These are phyloP conservation scores for Nigrospora osmanthi DNA, from an alignment of 2,329 filamentous ascomycete genomes.

Conservation along the genomic window DNA sequence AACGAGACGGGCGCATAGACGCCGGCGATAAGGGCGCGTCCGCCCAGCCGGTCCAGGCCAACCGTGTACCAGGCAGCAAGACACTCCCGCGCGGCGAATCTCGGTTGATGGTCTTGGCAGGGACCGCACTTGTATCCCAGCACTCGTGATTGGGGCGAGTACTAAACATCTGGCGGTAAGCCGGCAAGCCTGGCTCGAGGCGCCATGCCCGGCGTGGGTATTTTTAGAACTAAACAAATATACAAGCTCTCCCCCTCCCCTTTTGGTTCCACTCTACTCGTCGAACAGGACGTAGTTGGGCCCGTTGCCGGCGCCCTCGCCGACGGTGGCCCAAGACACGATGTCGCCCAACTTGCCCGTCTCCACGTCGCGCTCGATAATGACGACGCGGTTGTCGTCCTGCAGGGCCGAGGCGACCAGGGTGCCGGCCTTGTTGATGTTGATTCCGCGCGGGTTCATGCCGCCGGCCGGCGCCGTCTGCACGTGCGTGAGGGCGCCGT, in stretches of 20 bases:
- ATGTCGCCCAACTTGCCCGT: conserved; percentile 49
- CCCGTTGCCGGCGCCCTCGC: conserved; percentile 32
- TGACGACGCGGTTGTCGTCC: conserved; percentile 47
- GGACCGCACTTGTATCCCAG: too few species aligned
- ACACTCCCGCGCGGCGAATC: too few species aligned
- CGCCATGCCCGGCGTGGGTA: too few species aligned
- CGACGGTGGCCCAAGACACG: conserved; percentile 31
- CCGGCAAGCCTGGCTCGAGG: too few species aligned
- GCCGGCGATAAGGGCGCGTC: too few species aligned
- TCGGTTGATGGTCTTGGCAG: too few species aligned
- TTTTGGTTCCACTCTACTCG: conserved; percentile 18
- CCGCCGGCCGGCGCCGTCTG: conserved; percentile 59
- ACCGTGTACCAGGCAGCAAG: too few species aligned
- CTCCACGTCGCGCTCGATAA: conserved; percentile 51
- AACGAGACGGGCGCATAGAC: too few species aligned
- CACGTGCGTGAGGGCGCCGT: conserved; percentile 47
- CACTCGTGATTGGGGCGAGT: too few species aligned
- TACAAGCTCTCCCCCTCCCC: not conserved
- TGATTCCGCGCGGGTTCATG: conserved; percentile 57
- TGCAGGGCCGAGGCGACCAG: conserved; percentile 61
- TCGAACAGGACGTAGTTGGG: conserved; percentile 32
- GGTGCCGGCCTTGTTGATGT: conserved; percentile 55
- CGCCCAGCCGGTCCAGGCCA: too few species aligned
- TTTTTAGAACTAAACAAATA: too few species aligned
- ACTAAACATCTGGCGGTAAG: too few species aligned